These are phyloP conservation scores for Trichoderma lentiforme DNA, from an alignment of 2,329 filamentous ascomycete genomes.

Conservation along the genomic window DNA sequence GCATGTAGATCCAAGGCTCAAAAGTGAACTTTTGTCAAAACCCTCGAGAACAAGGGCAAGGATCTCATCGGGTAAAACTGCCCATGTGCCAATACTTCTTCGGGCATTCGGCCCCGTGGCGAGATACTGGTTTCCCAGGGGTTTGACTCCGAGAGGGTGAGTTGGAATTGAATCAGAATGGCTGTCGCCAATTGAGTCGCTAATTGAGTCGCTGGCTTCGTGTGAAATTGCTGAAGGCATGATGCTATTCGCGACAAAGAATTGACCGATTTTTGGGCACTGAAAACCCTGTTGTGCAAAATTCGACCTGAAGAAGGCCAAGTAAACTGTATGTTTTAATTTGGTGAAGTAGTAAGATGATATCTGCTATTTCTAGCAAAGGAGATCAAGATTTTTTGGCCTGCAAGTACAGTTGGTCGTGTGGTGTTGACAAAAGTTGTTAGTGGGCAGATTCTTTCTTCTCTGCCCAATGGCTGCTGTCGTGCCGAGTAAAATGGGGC, in stretches of 20 bases:
- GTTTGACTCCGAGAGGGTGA: constrained; percentile 82
- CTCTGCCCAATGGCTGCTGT: background rate
- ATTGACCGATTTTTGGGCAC: background rate
- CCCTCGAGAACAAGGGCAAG: constrained; percentile 72
- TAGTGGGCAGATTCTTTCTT: background rate
- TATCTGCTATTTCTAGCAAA: background rate
- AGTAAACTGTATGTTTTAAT: background rate
- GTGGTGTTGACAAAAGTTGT: constrained; percentile 1
- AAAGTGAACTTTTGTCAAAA: constrained; percentile 61
- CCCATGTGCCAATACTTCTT: constrained; percentile 61
- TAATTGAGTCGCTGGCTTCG: constrained; percentile 42
- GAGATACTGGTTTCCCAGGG: constrained; percentile 77
- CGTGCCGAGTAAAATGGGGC: constrained; percentile 2
- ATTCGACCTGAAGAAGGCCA: background rate
- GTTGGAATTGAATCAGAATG: constrained; percentile 53
- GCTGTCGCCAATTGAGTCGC: constrained; percentile 42
- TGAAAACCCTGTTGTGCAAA: background rate
- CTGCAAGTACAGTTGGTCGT: background rate
- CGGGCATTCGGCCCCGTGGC: constrained; percentile 65
- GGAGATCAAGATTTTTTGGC: background rate
- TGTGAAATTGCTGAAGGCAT: constrained; percentile 10
- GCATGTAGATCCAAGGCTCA: constrained; percentile 71
- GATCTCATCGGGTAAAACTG: constrained; percentile 74
- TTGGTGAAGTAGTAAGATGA: background rate
- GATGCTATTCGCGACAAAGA: background rate